These are phyloP conservation scores for Colletotrichum gigasporum DNA, from an alignment of 2,329 filamentous ascomycete species.

Conservation along the genomic window DNA sequence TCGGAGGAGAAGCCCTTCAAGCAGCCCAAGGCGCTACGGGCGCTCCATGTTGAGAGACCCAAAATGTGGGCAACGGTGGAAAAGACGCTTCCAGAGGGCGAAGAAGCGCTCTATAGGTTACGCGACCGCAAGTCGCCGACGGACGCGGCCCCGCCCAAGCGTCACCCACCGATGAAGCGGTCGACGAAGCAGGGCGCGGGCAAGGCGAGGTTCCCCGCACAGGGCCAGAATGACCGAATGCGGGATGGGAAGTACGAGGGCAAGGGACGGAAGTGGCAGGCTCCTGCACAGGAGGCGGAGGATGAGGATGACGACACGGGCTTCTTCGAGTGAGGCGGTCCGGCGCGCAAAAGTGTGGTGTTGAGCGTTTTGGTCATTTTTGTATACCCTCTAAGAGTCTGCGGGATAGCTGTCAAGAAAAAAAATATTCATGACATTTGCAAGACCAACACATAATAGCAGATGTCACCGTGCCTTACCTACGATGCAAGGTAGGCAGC, in stretches of 20 bases:
- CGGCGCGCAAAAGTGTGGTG: conserved; percentile 1
- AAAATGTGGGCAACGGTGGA: conserved; percentile 77
- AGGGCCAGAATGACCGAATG: conserved; percentile 27
- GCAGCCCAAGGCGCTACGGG: conserved; percentile 43
- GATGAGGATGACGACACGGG: conserved; percentile 64
- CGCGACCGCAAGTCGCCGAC: conserved; percentile 58
- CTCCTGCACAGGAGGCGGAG: conserved; percentile 46
- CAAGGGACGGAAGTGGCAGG: conserved; percentile 40
- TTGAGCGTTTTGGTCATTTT: conserved; percentile 24
- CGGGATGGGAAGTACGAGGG: conserved; percentile 30
- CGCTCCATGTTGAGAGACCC: conserved; percentile 57
- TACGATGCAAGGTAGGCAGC: not conserved
- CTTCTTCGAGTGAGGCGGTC: conserved; percentile 64
- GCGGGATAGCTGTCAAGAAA: conserved; percentile 7
- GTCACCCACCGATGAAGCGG: conserved; percentile 14
- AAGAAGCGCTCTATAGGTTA: conserved; percentile 59
- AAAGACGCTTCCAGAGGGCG: conserved; percentile 68
- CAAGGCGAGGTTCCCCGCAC: conserved; percentile 1
- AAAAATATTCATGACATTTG: not conserved
- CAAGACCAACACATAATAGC: not conserved
- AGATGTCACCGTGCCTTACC: not conserved
- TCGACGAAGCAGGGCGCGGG: conserved; percentile 4
- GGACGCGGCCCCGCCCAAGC: conserved; percentile 34
- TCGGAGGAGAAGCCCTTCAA: conserved; percentile 49
- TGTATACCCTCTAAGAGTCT: conserved; percentile 28